A percentile compares a stretch with the other conserved stretches of the same genome.
phyloP scores from a whole-genome alignment of 371 early-diverging fungal genomes.

The Rhizomucor pusillus region DNA sequence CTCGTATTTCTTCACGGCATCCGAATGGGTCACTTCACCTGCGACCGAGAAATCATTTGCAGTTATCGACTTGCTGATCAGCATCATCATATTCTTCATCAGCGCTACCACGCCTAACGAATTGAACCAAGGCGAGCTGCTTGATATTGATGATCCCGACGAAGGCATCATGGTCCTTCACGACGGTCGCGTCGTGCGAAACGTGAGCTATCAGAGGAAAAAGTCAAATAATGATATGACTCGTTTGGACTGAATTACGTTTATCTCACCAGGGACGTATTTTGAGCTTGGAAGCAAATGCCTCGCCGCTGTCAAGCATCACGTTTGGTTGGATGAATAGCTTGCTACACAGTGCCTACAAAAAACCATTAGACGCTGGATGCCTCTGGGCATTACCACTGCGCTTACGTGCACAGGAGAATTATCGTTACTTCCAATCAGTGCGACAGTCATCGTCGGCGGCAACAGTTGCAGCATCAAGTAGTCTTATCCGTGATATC shows the following conservation, averaged over 20 bases:
- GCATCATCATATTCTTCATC: conserved; percentile 34
- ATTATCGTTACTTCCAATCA: conserved; percentile 26
- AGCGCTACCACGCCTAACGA: conserved; percentile 49
- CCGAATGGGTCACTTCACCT: conserved; percentile 32
- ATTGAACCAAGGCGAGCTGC: conserved; percentile 39
- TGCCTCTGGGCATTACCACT: conserved; percentile 72
- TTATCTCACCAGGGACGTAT: conserved; percentile 52
- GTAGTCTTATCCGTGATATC: conserved; percentile 20
- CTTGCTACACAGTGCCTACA: conserved; percentile 57
- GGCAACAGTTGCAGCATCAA: conserved; percentile 3
- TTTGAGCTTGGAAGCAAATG: conserved; percentile 57
- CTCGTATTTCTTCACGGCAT: conserved; percentile 38
- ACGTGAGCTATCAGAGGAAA: conserved; percentile 22
- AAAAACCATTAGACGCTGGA: conserved; percentile 50
- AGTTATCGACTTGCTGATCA: conserved; percentile 37
- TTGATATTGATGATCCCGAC: conserved; percentile 43
- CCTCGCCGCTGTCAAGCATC: conserved; percentile 60
- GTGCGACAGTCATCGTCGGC: too few species aligned
- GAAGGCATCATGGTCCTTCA: conserved; percentile 41
- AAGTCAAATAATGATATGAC: neutral
- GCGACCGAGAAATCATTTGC: conserved; percentile 42
- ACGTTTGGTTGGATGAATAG: conserved; percentile 81
- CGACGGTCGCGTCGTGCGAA: conserved; percentile 44
- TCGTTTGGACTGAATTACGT: conserved; percentile 12
- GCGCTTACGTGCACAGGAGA: conserved; percentile 41